A percentile compares a stretch with the other conserved stretches of the same genome.
phyloP scores from a whole-genome alignment of 2,329 filamentous ascomycete species.

The Epichloe sibirici region DNA sequence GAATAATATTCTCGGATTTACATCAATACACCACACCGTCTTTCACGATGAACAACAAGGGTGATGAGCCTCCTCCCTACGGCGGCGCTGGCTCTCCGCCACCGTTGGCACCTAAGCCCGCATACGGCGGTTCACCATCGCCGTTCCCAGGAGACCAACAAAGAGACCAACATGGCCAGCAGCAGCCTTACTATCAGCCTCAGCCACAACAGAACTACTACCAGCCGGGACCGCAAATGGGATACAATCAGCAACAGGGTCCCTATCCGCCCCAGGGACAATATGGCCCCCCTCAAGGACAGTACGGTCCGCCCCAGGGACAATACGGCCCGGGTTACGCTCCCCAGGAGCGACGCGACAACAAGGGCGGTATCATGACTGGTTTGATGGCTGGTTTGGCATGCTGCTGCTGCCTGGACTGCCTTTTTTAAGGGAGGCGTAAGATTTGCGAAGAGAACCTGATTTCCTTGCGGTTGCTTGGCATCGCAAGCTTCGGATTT shows the following conservation, averaged over 20 bases:
- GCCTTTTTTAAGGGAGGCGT: conserved; percentile 31
- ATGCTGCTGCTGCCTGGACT: conserved; percentile 47
- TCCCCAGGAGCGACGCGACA: conserved; percentile 21
- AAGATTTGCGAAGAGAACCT: not conserved
- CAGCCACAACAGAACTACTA: conserved; percentile 25
- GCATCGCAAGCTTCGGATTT: not conserved
- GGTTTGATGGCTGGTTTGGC: conserved; percentile 38
- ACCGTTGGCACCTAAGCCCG: conserved; percentile 24
- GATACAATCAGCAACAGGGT: conserved; percentile 28
- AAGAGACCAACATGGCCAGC: conserved; percentile 14
- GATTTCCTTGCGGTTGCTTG: not conserved
- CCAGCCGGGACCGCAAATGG: conserved; percentile 29
- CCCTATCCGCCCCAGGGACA: conserved; percentile 20
- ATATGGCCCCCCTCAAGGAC: conserved; percentile 20
- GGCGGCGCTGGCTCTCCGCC: conserved; percentile 19
- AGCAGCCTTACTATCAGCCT: conserved; percentile 15
- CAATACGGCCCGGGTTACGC: conserved; percentile 23
- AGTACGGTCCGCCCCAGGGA: conserved; percentile 16
- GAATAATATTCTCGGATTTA: not conserved
- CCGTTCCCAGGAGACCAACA: conserved; percentile 6
- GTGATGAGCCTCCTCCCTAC: conserved; percentile 39
- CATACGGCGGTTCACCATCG: conserved; percentile 27
- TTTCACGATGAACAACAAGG: conserved; percentile 30
- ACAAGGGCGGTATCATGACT: conserved; percentile 26
- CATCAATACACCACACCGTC: not conserved